Conservation (phyloP, 208 protist genomes). For the Endotrypanum monterogeii region DNA sequence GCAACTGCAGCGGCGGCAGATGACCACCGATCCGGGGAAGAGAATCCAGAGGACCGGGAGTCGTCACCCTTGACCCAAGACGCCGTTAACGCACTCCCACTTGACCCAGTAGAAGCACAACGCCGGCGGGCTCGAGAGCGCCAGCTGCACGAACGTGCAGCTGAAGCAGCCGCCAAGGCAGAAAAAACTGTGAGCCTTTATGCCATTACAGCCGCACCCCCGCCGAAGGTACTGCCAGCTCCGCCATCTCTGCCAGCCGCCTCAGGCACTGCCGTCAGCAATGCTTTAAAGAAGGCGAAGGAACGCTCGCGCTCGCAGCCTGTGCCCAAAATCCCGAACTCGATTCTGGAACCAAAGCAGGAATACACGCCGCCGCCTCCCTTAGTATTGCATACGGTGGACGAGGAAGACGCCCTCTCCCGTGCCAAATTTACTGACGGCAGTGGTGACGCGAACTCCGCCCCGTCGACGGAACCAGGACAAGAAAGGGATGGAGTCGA, state of each 20-base stretch:
- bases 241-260: slow-evolving; percentile 2
- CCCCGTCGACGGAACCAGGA: background rate
- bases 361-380: slow-evolving; percentile 51
- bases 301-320: slow-evolving; percentile 51
- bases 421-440: too few relatives aligned
- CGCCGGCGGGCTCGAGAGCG: slow-evolving; percentile 27
- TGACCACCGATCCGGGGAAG: background rate
- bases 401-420: slow-evolving; percentile 12
- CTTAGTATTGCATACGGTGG: slow-evolving; percentile 67
- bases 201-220: slow-evolving; percentile 24
- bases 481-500: background rate
- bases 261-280: slow-evolving; percentile 2
- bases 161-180: slow-evolving; percentile 16
- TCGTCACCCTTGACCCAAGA: slow-evolving; percentile 64
- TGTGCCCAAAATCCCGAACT: slow-evolving; percentile 38
- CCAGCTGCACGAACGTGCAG: slow-evolving; percentile 24
- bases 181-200: slow-evolving; percentile 42
- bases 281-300: slow-evolving; percentile 16
- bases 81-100: slow-evolving; percentile 52
- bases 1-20: slow-evolving; percentile 1
- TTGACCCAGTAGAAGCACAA: slow-evolving; percentile 45
- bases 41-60: slow-evolving; percentile 5
- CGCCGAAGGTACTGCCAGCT: slow-evolving; percentile 19
- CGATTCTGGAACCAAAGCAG: slow-evolving; percentile 34
- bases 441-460: background rate